Base-by-base conservation (phyloP, 352 stramenopile genomes). In the Globisporangium solare region DNA sequence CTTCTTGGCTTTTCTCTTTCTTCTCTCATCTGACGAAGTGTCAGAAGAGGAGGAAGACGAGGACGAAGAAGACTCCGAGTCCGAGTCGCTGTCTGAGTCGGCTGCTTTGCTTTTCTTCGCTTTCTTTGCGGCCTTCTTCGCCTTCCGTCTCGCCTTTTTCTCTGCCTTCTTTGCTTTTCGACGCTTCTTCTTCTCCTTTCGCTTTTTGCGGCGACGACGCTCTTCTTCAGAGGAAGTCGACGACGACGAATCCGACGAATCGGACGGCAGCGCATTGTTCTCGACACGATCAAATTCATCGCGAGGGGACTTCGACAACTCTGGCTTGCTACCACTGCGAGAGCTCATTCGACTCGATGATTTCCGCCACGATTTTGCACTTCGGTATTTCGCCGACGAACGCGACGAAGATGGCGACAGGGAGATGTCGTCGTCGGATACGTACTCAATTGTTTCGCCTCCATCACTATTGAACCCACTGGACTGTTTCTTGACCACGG, bases 221-320 rank as follows among this genome's bases (percentile, higher is more conserved):
- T 69, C 58, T 39, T 66, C 58, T 13, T 57, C 54, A 4, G 56
- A 64, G 12, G 61, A 60, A 35, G 58, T 57, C 0, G 52, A 56
- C 8, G 47, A 61, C 7, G 51, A 58, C 8, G 56, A 64, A 1
- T 54, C 43, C 12, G 61, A 67, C 11, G 58, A 61, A 39, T 79
- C 70, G 0, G 73, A 82, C 22, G 70, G 73, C 3, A 82, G 37
- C 1, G 68, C 70, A 14, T 82, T 68, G 7, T 74, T 60, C 8
- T 68, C 60, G 31, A 77, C 73, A 51, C 56, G 40, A 20, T 42
- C 54, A 37, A 68, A 60, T n/a, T 52, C 48, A 37, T 63, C 50
- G 13, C 60, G 22, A 2, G 50, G 40, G 27, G 61, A 45, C 31
- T 43, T 20, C 11, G 27, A 31, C 17, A 15, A 37, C 37, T 17